These are phyloP conservation scores for Rosa chinensis DNA, from an alignment of 306 rosid genomes.

Conservation along the genomic window DNA sequence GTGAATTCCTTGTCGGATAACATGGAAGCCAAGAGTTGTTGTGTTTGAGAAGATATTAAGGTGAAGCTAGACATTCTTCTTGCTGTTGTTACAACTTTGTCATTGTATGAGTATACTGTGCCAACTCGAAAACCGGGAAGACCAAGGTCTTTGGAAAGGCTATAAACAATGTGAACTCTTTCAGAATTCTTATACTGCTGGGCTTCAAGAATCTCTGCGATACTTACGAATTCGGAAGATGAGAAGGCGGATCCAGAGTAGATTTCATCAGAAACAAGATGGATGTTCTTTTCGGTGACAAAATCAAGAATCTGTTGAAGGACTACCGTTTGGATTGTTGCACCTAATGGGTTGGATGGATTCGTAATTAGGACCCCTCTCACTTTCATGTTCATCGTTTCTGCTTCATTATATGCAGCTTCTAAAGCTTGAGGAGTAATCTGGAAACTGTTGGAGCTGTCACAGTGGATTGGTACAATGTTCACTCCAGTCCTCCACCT, in stretches of 20 bases:
- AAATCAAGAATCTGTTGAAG: constrained; percentile 66
- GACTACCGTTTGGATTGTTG: constrained; percentile 56
- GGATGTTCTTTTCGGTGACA: constrained; percentile 66
- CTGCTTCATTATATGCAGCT: constrained; percentile 59
- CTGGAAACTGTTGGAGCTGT: constrained; percentile 81
- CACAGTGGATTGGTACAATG: constrained; percentile 76
- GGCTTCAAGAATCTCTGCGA: constrained; percentile 61
- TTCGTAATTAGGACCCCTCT: constrained; percentile 78
- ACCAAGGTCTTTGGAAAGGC: constrained; percentile 80
- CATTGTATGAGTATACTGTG: constrained; percentile 71
- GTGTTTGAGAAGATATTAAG: constrained; percentile 74
- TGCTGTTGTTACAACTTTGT: constrained; percentile 64
- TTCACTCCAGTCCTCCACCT: constrained; percentile 95
- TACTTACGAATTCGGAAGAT: constrained; percentile 59
- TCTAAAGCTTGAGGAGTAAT: constrained; percentile 70
- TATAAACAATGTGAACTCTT: constrained; percentile 82
- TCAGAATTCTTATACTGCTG: constrained; percentile 50
- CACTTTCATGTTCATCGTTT: constrained; percentile 54
- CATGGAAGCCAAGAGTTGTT: constrained; percentile 70
- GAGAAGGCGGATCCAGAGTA: constrained; percentile 92
- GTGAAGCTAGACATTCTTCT: constrained; percentile 82
- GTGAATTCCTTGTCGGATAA: constrained; percentile 59
- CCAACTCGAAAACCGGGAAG: constrained; percentile 80
- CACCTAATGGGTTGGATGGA: constrained; percentile 88
- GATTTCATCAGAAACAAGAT: constrained; percentile 89